Percentiles rank a stretch among this genome's conserved stretches.
phyloP scores from a whole-genome alignment of 768 basidiomycete species.

The Leccinum barrowsii region DNA sequence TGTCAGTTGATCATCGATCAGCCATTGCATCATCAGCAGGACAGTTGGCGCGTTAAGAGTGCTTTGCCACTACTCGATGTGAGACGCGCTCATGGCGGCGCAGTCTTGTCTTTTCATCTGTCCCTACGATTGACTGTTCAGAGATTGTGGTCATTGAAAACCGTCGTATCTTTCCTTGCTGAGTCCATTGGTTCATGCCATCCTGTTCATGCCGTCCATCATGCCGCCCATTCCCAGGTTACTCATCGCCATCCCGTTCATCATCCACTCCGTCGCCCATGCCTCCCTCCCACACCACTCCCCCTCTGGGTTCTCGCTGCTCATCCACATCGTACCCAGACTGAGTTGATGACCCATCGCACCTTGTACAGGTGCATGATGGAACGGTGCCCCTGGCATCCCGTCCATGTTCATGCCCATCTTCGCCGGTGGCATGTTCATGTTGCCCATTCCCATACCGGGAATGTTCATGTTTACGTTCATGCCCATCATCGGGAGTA shows the following conservation, averaged over 20 bases:
- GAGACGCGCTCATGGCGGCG: no score
- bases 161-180: no score
- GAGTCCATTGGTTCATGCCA: no score
- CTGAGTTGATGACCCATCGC: conserved; percentile 19
- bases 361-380: conserved; percentile 2
- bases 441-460: conserved; percentile 38
- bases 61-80: no score
- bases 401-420: conserved; percentile 42
- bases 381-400: conserved; percentile 26
- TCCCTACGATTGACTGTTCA: no score
- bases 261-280: conserved; percentile 43
- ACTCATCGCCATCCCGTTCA: conserved; percentile 35
- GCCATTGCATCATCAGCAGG: no score
- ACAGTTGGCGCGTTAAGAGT: no score
- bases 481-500: conserved; percentile 39
- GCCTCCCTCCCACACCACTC: conserved; percentile 33
- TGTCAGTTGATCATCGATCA: no score
- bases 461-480: conserved; percentile 35
- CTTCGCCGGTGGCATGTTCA: conserved; percentile 15
- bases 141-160: no score
- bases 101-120: no score
- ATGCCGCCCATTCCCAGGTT: conserved; percentile 32
- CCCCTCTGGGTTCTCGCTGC: conserved; percentile 20
- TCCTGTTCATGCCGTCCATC: conserved; percentile 2
- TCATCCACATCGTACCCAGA: conserved; percentile 34